Percentiles rank a stretch among this genome's conserved stretches.
phyloP scores from a whole-genome alignment of 345 rosid genomes.

The Excoecaria cochinchinensis region DNA sequence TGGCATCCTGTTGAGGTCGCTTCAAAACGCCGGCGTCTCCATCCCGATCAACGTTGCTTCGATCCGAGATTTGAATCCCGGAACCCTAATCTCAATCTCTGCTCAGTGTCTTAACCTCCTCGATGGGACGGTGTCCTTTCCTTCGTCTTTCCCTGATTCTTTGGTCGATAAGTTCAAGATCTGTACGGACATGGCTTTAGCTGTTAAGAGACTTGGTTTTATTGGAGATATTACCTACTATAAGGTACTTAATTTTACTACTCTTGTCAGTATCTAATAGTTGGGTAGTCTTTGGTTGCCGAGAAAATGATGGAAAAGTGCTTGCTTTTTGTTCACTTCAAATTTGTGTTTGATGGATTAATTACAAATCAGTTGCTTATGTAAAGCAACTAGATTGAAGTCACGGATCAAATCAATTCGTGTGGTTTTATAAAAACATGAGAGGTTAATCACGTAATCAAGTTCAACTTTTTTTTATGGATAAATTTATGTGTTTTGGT shows the following conservation, averaged over 20 bases:
- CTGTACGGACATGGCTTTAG: slow-evolving; percentile 55
- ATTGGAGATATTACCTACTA: slow-evolving; percentile 55
- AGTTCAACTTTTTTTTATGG: background rate
- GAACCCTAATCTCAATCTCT: slow-evolving; percentile 51
- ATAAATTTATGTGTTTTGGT: no score
- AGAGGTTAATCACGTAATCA: background rate
- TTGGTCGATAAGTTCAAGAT: slow-evolving; percentile 54
- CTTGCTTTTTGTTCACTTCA: background rate
- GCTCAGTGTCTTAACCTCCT: slow-evolving; percentile 61
- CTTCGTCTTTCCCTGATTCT: slow-evolving; percentile 42
- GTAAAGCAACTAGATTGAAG: background rate
- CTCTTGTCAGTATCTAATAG: background rate
- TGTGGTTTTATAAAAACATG: background rate
- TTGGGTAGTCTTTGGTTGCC: background rate
- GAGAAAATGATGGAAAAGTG: background rate
- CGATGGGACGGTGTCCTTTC: slow-evolving; percentile 36
- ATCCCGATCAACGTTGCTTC: slow-evolving; percentile 47
- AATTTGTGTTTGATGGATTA: background rate
- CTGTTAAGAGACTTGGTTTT: slow-evolving; percentile 60
- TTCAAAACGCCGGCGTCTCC: slow-evolving; percentile 47
- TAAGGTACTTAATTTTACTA: slow-evolving; percentile 40
- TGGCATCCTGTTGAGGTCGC: slow-evolving; percentile 43
- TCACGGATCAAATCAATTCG: background rate
- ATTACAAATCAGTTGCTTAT: no score
- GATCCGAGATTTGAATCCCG: slow-evolving; percentile 39